phyloP scores from a whole-genome alignment of 371 early-diverging fungal species.

The Haplosporangium sp. region DNA sequence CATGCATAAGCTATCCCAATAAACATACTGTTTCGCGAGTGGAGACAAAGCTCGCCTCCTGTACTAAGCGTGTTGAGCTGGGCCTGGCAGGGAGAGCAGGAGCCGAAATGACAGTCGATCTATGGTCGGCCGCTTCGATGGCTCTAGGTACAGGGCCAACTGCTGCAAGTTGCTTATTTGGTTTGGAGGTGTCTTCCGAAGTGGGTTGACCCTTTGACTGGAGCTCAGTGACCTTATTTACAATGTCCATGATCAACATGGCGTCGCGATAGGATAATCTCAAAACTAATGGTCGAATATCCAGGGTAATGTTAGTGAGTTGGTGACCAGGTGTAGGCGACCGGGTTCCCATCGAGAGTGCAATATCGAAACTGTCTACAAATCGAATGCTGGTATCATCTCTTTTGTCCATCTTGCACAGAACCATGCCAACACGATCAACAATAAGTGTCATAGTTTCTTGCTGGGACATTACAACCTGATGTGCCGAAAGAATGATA shows the following conservation, averaged over 20 bases:
- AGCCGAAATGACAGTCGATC: slow-evolving; percentile 17
- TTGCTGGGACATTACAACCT: slow-evolving; percentile 84
- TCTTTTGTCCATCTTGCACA: slow-evolving; percentile 91
- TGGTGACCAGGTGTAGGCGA: slow-evolving; percentile 64
- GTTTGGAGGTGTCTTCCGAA: slow-evolving; percentile 11
- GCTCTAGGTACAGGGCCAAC: slow-evolving; percentile 16
- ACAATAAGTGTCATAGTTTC: slow-evolving; percentile 78
- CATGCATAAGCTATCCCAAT: not conserved
- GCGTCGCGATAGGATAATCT: slow-evolving; percentile 88
- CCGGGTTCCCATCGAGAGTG: slow-evolving; percentile 81
- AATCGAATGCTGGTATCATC: slow-evolving; percentile 85
- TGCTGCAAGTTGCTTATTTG: slow-evolving; percentile 2
- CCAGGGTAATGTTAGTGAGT: slow-evolving; percentile 68
- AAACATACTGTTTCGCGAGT: slow-evolving; percentile 62
- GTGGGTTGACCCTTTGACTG: slow-evolving; percentile 57
- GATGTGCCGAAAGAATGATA: slow-evolving; percentile 84
- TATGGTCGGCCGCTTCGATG: slow-evolving; percentile 30
- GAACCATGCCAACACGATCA: slow-evolving; percentile 89
- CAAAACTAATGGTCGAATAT: slow-evolving; percentile 73
- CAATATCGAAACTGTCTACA: slow-evolving; percentile 90
- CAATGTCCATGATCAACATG: slow-evolving; percentile 82
- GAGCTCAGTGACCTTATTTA: slow-evolving; percentile 78
- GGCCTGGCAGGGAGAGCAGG: slow-evolving; percentile 17
- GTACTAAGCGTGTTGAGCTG: slow-evolving; percentile 33
- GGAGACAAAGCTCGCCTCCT: slow-evolving; percentile 55